Base-by-base conservation (phyloP, 176 grass and related monocot genomes). In the Pharus latifolius region DNA sequence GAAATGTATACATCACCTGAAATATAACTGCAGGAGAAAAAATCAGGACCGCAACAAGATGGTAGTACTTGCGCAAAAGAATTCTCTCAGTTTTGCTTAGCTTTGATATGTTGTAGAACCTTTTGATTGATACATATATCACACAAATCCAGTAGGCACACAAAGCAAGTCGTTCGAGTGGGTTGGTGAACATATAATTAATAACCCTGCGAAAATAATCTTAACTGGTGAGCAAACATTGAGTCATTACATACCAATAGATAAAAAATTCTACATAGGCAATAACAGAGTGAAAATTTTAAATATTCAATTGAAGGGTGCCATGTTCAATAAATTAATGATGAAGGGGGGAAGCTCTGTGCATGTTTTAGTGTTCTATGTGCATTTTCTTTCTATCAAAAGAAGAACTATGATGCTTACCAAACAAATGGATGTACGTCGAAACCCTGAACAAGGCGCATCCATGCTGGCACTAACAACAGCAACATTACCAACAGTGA, bases 61-160 rank as follows among this genome's bases (percentile, higher is more conserved):
- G 92, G 59, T 96, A 96, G 35, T 96, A 96, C 32, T 96, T 96
- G 67, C 92, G 82, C 62, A 96, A 74, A 85, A 96, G 87, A 79
- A 96, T 96, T 37, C 92, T 82, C 43, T 91, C 88, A 0, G 78
- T 96, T 81, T 77, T 96, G 74, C 92, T 96, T 63, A 83, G 62
- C 35, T 91, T 96, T 57, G 92, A 96, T 65, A 96, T 96, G 43
- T 46, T 86, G 49, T 96, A 96, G 80, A 91, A 96, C 60, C 88
- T 83, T 54, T 70, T 80, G 70, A 96, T 73, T 51, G 92, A 96
- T 55, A 47, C 64, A 59, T 73, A 96, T 83, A 96, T 86, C 31
- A 96, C 78, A 80, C 60, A 91, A 70, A 96, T 91, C 92, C 92
- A 96, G 78, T 96, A 96, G 57, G 78, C 77, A 67, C 88, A 96